phyloP scores from a whole-genome alignment of 768 basidiomycete genomes.

The Coprinopsis strossmayeri region DNA sequence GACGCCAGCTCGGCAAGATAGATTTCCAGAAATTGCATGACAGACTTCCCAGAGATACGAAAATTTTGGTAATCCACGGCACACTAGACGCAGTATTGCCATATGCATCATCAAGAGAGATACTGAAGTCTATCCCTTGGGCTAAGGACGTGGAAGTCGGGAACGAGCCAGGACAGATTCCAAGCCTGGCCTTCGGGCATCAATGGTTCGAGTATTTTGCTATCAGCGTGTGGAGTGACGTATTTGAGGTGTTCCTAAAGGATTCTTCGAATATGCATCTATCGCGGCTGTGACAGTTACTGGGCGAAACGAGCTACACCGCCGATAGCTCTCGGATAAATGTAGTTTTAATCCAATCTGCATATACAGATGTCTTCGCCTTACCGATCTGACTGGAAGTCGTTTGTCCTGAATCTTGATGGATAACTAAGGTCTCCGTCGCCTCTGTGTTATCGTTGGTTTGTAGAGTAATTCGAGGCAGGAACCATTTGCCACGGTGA shows the following conservation, averaged over 20 bases:
- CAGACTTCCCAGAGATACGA: constrained; percentile 23
- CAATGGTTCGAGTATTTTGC: constrained; percentile 43
- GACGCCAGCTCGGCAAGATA: constrained; percentile 24
- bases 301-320: constrained; percentile 12
- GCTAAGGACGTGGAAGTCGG: constrained; percentile 29
- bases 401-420: too few species aligned
- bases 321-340: constrained; percentile 29
- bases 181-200: constrained; percentile 33
- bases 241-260: constrained; percentile 27
- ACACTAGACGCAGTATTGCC: constrained; percentile 32
- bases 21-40: constrained; percentile 22
- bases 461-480: not conserved
- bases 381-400: too few species aligned
- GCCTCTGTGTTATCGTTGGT: too few species aligned
- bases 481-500: not conserved
- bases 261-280: not conserved
- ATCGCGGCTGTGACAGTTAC: constrained; percentile 1
- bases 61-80: constrained; percentile 37
- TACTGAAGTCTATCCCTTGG: constrained; percentile 30
- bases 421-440: too few species aligned
- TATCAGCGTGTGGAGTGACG: constrained; percentile 31
- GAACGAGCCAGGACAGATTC: constrained; percentile 25
- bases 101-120: constrained; percentile 27
- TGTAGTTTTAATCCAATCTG: not conserved
- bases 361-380: too few species aligned